Conservation (phyloP, 2,329 filamentous ascomycete species). For the Fusarium temperatum region DNA sequence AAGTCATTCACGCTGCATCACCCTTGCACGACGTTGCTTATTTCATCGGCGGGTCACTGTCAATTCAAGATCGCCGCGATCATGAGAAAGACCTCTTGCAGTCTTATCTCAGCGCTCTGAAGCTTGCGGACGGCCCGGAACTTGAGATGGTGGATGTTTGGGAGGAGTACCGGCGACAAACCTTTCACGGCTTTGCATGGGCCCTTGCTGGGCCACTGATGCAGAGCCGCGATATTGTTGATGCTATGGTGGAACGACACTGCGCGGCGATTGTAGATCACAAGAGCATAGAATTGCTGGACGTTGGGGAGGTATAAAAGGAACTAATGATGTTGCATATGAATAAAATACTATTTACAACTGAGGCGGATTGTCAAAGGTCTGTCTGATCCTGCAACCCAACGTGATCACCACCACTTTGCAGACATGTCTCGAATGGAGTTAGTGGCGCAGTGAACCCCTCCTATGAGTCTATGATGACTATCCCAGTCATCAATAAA, state of each 20-base stretch:
- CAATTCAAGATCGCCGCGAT: background rate
- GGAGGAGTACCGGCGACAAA: constrained; percentile 18
- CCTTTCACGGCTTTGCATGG: constrained; percentile 26
- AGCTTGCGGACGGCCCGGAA: background rate
- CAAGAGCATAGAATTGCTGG: constrained; percentile 15
- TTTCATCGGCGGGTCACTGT: background rate
- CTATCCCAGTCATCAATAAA: background rate
- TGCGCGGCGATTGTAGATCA: constrained; percentile 20
- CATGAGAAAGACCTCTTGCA: constrained; percentile 14
- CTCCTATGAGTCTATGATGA: fast-evolving
- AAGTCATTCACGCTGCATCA: background rate
- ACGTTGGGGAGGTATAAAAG: background rate
- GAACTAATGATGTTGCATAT: background rate
- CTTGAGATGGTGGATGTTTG: background rate
- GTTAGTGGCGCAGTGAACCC: background rate
- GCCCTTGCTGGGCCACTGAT: constrained; percentile 18
- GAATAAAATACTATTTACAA: background rate
- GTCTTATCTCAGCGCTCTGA: constrained; percentile 5
- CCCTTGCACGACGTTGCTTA: constrained; percentile 18
- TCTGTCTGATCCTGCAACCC: too few relatives aligned
- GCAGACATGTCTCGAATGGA: background rate
- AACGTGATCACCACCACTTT: background rate
- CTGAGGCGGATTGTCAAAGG: background rate
- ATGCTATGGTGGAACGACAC: constrained; percentile 14
- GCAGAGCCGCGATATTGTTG: constrained; percentile 14